Conservation (phyloP, 2,329 filamentous ascomycete species). For the Colletotrichum simmondsii region DNA sequence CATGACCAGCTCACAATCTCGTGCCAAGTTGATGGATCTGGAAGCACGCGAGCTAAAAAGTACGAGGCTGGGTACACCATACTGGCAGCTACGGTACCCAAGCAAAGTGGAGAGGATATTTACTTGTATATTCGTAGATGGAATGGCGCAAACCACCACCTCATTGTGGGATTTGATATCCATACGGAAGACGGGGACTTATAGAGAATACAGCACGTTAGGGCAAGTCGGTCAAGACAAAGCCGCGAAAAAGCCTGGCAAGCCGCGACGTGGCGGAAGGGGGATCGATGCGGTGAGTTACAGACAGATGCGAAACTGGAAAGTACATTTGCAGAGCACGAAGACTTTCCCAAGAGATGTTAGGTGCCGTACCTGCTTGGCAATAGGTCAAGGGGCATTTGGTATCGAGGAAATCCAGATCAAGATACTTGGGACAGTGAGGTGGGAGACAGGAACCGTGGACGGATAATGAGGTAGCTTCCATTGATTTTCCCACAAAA, state of each 20-base stretch:
- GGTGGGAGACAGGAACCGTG: too few relatives aligned
- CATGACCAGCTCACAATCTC: neutral
- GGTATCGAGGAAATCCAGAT: too few relatives aligned
- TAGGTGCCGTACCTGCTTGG: too few relatives aligned
- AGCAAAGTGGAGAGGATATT: neutral
- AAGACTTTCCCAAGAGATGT: too few relatives aligned
- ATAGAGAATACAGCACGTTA: neutral
- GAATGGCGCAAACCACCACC: neutral
- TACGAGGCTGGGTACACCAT: neutral
- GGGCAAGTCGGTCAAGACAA: neutral
- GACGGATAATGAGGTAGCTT: too few relatives aligned
- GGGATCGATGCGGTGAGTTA: conserved; percentile 21
- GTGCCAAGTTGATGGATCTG: neutral
- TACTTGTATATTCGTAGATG: too few relatives aligned
- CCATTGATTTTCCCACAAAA: too few relatives aligned
- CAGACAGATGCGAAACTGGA: neutral
- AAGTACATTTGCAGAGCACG: neutral
- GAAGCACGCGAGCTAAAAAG: neutral
- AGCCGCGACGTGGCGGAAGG: neutral
- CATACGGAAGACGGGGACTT: too few relatives aligned
- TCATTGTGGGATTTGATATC: neutral
- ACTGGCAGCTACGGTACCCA: neutral
- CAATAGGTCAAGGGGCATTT: too few relatives aligned
- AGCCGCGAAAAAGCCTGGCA: neutral
- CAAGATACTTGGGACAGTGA: too few relatives aligned